Evolutionary conservation across 1,139 yeast species (phyloP).

Genomic region (Blastobotrys ciferrii): DNA sequence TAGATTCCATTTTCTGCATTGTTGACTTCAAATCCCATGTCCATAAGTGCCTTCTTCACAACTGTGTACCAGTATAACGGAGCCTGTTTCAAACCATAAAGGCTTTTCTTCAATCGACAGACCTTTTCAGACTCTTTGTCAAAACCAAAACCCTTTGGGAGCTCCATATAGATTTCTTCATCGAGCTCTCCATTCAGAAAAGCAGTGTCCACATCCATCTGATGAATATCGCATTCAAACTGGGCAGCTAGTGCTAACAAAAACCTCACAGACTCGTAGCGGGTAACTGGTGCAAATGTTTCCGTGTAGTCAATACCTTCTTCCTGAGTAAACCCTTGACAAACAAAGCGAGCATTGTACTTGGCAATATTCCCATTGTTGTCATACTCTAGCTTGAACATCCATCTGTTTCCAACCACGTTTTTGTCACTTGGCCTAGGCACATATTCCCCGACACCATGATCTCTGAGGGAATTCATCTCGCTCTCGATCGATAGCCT

Average conservation of each 20-base stretch:
- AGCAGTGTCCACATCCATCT: conserved; percentile 30
- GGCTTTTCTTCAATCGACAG: conserved; percentile 20
- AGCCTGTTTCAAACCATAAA: conserved; percentile 29
- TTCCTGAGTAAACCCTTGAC: conserved; percentile 25
- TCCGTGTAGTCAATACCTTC: conserved; percentile 30
- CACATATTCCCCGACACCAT: background rate
- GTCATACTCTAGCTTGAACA: conserved; percentile 20
- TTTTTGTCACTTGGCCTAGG: conserved; percentile 1
- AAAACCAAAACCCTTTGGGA: conserved; percentile 21
- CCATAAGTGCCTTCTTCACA: conserved; percentile 4
- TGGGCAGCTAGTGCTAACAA: conserved; percentile 23
- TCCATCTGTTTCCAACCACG: conserved; percentile 20
- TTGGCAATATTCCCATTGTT: conserved; percentile 14
- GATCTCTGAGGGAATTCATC: background rate
- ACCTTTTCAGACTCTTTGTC: conserved; percentile 13
- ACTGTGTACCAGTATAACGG: conserved; percentile 25
- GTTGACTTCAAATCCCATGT: conserved; percentile 11
- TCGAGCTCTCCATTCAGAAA: conserved; percentile 25
- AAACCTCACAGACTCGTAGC: conserved; percentile 22
- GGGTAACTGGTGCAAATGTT: conserved; percentile 31
- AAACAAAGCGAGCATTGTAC: conserved; percentile 28
- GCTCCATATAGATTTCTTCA: conserved; percentile 24
- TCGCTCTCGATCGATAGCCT: background rate
- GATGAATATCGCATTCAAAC: conserved; percentile 19
- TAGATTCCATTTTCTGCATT: conserved; percentile 3